Conservation (phyloP, 2,329 filamentous ascomycete genomes). For the Gliomastix tumulicola region DNA sequence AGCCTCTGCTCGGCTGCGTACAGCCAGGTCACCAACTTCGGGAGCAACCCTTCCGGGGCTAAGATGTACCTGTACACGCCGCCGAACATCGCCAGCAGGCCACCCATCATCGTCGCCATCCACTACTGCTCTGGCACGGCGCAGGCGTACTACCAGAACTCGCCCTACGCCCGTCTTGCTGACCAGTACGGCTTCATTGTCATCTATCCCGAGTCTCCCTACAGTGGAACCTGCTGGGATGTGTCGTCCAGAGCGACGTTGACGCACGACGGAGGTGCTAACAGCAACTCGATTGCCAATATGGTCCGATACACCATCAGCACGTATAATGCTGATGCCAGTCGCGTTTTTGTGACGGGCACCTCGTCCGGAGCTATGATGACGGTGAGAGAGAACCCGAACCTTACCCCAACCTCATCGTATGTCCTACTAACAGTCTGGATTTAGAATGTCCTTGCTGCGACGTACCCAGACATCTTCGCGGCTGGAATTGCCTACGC, state of each 20-base stretch:
- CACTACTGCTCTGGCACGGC: constrained; percentile 48
- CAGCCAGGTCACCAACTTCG: constrained; percentile 6
- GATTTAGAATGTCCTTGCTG: constrained; percentile 34
- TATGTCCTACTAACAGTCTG: neutral
- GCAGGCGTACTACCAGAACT: constrained; percentile 36
- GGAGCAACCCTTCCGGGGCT: constrained; percentile 5
- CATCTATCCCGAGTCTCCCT: constrained; percentile 48
- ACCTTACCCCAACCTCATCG: neutral
- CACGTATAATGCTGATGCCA: constrained; percentile 42
- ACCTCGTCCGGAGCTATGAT: constrained; percentile 41
- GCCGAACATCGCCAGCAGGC: constrained; percentile 22
- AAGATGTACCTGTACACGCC: constrained; percentile 19
- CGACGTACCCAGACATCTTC: constrained; percentile 40
- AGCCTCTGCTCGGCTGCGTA: no score
- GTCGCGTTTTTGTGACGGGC: constrained; percentile 47
- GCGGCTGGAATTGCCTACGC: constrained; percentile 34
- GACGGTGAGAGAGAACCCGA: constrained; percentile 21
- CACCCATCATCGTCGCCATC: constrained; percentile 41
- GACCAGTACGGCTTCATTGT: constrained; percentile 35
- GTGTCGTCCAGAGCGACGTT: constrained; percentile 42
- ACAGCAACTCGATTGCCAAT: constrained; percentile 48
- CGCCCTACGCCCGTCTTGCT: constrained; percentile 37
- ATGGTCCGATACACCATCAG: constrained; percentile 51
- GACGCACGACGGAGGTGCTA: constrained; percentile 48
- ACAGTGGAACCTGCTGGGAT: constrained; percentile 50